A percentile compares a stretch with the other conserved stretches of the same genome.
Evolutionary conservation across 2,329 filamentous ascomycete species (phyloP).

Genomic region (Ceratocystis harringtonii): DNA sequence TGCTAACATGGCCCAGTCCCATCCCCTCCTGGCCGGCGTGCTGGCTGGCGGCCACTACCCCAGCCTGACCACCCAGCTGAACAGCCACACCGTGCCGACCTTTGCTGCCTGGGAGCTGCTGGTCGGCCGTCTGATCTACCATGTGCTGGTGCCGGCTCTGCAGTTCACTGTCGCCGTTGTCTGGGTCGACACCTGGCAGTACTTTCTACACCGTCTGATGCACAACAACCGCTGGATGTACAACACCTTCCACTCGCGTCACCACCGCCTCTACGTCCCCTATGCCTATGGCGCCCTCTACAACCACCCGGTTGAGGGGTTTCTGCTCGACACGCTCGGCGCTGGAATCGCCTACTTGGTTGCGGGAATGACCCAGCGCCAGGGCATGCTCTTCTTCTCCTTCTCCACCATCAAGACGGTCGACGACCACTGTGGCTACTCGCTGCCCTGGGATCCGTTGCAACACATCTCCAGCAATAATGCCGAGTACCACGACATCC

Average conservation of each 20-base stretch:
- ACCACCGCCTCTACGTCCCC: conserved; percentile 92
- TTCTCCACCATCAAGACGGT: conserved; percentile 89
- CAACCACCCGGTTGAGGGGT: conserved; percentile 90
- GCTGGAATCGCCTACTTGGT: conserved; percentile 71
- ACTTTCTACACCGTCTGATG: conserved; percentile 92
- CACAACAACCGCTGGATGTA: conserved; percentile 97
- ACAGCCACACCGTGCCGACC: conserved; percentile 44
- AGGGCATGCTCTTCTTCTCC: conserved; percentile 81
- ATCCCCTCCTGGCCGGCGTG: conserved; percentile 60
- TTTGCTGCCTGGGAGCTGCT: conserved; percentile 75
- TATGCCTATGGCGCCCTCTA: conserved; percentile 96
- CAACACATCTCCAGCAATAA: conserved; percentile 91
- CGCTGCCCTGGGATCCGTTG: conserved; percentile 87
- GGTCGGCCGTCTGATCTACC: conserved; percentile 65
- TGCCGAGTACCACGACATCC: conserved; percentile 90
- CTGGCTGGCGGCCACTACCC: conserved; percentile 73
- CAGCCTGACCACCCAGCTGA: conserved; percentile 44
- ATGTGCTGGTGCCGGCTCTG: conserved; percentile 55
- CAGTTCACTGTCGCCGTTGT: conserved; percentile 63
- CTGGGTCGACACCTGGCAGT: conserved; percentile 92
- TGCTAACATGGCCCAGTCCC: conserved; percentile 53
- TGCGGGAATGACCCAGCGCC: conserved; percentile 67
- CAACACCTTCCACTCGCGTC: conserved; percentile 82
- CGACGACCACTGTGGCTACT: conserved; percentile 92
- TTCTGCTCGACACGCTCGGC: conserved; percentile 80